Percentiles rank a stretch among this genome's conserved stretches.
Conservation (phyloP, 2,329 filamentous ascomycete genomes). For the Colletotrichum lindemuthianum region DNA sequence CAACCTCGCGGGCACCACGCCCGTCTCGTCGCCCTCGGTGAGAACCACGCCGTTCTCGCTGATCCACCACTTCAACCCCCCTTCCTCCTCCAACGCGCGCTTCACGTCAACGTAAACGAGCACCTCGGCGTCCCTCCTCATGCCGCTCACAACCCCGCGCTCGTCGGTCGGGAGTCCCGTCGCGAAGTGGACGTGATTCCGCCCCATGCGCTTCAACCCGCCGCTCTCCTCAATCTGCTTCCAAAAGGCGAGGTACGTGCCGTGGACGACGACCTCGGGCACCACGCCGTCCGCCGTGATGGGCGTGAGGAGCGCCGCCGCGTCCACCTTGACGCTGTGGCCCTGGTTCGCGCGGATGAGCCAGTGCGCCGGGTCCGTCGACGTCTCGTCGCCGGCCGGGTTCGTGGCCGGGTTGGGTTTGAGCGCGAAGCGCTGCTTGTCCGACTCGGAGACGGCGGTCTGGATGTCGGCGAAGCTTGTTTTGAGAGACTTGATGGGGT, state of each 20-base stretch:
- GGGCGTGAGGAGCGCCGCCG: constrained; percentile 75
- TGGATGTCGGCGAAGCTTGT: constrained; percentile 81
- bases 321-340: constrained; percentile 82
- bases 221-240: constrained; percentile 77
- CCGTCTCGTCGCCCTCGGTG: constrained; percentile 67
- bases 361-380: constrained; percentile 70
- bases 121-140: constrained; percentile 81
- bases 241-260: constrained; percentile 88
- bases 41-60: constrained; percentile 83
- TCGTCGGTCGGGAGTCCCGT: constrained; percentile 70
- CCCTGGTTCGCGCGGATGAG: constrained; percentile 96
- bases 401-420: constrained; percentile 60
- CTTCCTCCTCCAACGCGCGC: constrained; percentile 68
- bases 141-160: constrained; percentile 75
- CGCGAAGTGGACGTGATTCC: constrained; percentile 93
- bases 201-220: constrained; percentile 81
- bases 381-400: constrained; percentile 41
- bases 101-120: constrained; percentile 81
- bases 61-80: constrained; percentile 75
- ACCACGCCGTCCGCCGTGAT: constrained; percentile 70
- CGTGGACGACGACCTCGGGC: constrained; percentile 80
- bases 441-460: constrained; percentile 75
- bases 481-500: constrained; percentile 72
- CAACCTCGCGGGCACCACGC: constrained; percentile 71
- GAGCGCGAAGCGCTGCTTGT: constrained; percentile 91